Evolutionary conservation across 306 rosid genomes (phyloP).

Genomic region (Quercus parvula): DNA sequence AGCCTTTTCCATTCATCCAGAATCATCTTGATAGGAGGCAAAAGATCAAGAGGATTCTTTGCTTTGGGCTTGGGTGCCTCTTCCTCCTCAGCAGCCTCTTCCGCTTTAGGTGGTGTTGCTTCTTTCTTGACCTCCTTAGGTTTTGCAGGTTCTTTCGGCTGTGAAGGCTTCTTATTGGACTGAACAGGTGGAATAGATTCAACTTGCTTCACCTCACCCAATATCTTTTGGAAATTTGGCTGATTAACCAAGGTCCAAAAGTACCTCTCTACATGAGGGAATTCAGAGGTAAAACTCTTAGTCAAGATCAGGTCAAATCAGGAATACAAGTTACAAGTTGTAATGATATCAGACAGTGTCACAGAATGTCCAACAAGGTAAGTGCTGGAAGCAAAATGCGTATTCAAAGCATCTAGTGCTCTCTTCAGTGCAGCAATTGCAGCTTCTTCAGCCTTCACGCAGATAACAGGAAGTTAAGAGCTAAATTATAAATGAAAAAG

Average conservation of each 20-base stretch:
- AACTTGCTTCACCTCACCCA: slow-evolving; percentile 70
- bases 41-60: slow-evolving; percentile 86
- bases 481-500: not conserved
- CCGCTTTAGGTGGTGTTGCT: not conserved
- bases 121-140: slow-evolving; percentile 30
- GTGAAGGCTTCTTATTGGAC: slow-evolving; percentile 68
- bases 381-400: slow-evolving; percentile 65
- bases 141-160: slow-evolving; percentile 59
- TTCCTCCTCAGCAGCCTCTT: slow-evolving; percentile 39
- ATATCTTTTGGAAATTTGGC: slow-evolving; percentile 65
- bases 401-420: slow-evolving; percentile 63
- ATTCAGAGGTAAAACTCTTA: slow-evolving; percentile 79
- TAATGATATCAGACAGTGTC: slow-evolving; percentile 72
- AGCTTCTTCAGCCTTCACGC: slow-evolving; percentile 73
- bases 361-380: slow-evolving; percentile 78
- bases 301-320: slow-evolving; percentile 47
- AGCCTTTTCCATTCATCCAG: slow-evolving; percentile 95
- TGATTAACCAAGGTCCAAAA: slow-evolving; percentile 94
- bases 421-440: slow-evolving; percentile 57
- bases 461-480: not conserved
- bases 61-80: slow-evolving; percentile 92
- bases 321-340: slow-evolving; percentile 35
- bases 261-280: slow-evolving; percentile 88
- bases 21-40: slow-evolving; percentile 83
- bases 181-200: slow-evolving; percentile 51